Base-by-base conservation (phyloP, 1,284 basidiomycete genomes). In the Pyrrhoderma noxium region DNA sequence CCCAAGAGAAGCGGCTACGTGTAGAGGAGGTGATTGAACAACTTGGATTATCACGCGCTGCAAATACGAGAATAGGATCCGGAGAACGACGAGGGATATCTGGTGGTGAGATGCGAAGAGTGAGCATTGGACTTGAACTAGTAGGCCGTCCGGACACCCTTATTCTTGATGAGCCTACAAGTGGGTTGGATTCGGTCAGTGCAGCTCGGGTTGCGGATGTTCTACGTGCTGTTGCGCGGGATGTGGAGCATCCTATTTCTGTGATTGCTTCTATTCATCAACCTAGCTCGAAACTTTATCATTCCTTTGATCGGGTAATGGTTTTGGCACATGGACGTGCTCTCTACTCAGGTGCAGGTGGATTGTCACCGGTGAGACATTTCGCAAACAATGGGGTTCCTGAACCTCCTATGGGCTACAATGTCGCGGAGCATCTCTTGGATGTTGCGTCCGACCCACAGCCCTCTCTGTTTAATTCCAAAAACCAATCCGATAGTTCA, bases 241-340 rank as follows among this genome's bases (percentile, higher is more conserved):
- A 88, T 57, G 65, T 74, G 1, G 70, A 74, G 36, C 76, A 78
- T 54, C 83, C 83, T 2, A 14, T 16, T 16, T 4, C 16, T 22
- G 82, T 95, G 38, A 82, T 94, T 50, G 88, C 87, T 19, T 88
- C 84, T 2, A 89, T 93, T 43, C 91, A 94, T 67, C 91, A 92
- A 63, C 91, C 89, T 3, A 85, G 82, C 56, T 93, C 89, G 3
- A 85, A 85, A 54, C 72, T 93, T 4, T 93, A 91, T 64, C 88
- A 89, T 52, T 73, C 81, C 1, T 95, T 95, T 64, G 85, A 91
- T 63, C 77, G 81, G 4, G 80, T 94, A 45, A 67, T 92, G 13
- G 72, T 95, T 8, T 79, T 95, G 27, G 74, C 89, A 7, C 76
- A 80, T 39, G 90, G 92, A 2, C 80, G 77, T 50, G 75, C 87